These are phyloP conservation scores for Heliosperma pusillum DNA, from an alignment of 148 eudicot species.

Conservation along the genomic window DNA sequence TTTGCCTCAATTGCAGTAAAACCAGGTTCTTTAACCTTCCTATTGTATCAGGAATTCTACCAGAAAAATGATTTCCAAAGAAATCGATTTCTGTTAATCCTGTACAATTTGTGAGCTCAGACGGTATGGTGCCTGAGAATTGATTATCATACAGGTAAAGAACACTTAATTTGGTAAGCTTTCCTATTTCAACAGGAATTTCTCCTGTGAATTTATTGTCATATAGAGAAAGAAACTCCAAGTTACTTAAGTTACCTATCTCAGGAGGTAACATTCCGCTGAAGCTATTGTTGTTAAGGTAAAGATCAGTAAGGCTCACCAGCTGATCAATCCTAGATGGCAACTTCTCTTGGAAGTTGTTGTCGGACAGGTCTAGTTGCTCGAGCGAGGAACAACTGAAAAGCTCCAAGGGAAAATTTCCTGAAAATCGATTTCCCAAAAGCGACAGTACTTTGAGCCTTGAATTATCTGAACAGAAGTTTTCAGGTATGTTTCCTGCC, in stretches of 20 bases:
- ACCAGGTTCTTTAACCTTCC: conserved; percentile 63
- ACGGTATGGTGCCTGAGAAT: conserved; percentile 66
- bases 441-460: conserved; percentile 45
- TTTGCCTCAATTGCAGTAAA: conserved; percentile 80
- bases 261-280: conserved; percentile 56
- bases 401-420: conserved; percentile 53
- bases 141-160: conserved; percentile 82
- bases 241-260: conserved; percentile 68
- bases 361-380: conserved; percentile 65
- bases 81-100: conserved; percentile 65
- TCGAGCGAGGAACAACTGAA: conserved; percentile 55
- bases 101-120: conserved; percentile 68
- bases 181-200: conserved; percentile 66
- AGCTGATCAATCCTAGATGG: conserved; percentile 54
- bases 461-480: conserved; percentile 47
- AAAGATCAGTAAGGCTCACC: conserved; percentile 61
- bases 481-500: conserved; percentile 38
- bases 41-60: conserved; percentile 61
- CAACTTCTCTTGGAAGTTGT: conserved; percentile 50
- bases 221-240: conserved; percentile 49
- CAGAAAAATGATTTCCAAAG: conserved; percentile 69
- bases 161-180: conserved; percentile 45
- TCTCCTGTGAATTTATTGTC: conserved; percentile 62
- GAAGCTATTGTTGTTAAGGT: conserved; percentile 81
- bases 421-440: conserved; percentile 49